Conservation (phyloP, 2,329 filamentous ascomycete genomes). For the Lasiodiplodia citricola region DNA sequence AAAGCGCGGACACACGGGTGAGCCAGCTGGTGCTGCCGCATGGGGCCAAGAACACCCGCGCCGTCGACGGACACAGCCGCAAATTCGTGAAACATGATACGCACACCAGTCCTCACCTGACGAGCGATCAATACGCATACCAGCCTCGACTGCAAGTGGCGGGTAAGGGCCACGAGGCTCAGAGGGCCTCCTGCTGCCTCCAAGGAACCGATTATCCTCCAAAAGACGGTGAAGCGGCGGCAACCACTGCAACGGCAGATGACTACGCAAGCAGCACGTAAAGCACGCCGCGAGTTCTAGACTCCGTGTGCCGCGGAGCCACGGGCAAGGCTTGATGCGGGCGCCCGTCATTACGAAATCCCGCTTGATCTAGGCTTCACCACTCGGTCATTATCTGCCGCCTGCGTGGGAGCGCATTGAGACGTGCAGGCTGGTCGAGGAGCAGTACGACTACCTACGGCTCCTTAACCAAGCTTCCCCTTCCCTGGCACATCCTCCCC, state of each 20-base stretch:
- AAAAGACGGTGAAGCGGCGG: slow-evolving; percentile 24
- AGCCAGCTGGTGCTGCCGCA: slow-evolving; percentile 23
- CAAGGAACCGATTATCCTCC: background rate
- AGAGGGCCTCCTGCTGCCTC: background rate
- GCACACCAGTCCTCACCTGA: slow-evolving; percentile 18
- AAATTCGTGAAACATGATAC: slow-evolving; percentile 22
- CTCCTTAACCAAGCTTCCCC: background rate
- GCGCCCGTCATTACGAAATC: slow-evolving; percentile 20
- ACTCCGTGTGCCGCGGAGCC: background rate
- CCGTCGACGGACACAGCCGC: slow-evolving; percentile 10
- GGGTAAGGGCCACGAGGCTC: background rate
- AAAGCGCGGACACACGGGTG: slow-evolving; percentile 19
- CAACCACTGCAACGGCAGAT: slow-evolving; percentile 8
- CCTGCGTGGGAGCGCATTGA: slow-evolving; percentile 17
- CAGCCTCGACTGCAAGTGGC: background rate
- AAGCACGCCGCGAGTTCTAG: slow-evolving; percentile 15
- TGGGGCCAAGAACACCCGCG: slow-evolving; percentile 20
- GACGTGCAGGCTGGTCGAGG: slow-evolving; percentile 2
- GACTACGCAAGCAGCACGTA: slow-evolving; percentile 4
- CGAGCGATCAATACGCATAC: slow-evolving; percentile 3
- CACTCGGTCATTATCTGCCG: slow-evolving; percentile 19
- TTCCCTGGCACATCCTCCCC: slow-evolving; percentile 10
- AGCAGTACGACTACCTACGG: background rate
- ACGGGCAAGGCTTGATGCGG: slow-evolving; percentile 10
- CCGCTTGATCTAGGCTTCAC: slow-evolving; percentile 7